Conservation (phyloP, 2,329 filamentous ascomycete genomes). For the Fusarium hostae region DNA sequence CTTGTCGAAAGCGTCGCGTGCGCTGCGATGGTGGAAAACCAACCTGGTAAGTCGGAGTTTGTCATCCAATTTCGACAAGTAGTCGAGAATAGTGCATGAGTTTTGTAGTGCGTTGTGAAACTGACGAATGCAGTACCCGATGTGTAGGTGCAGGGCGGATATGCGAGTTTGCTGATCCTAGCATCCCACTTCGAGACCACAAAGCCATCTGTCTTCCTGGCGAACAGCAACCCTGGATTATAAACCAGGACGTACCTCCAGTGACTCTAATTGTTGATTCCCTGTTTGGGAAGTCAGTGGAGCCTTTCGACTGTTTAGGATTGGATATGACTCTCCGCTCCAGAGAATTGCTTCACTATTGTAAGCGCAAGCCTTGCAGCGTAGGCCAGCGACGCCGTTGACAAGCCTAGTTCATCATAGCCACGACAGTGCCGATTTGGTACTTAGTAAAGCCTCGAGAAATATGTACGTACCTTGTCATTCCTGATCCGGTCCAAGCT, state of each 20-base stretch:
- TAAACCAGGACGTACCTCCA: background rate
- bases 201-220: constrained; percentile 32
- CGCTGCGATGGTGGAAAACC: constrained; percentile 37
- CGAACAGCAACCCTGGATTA: constrained; percentile 38
- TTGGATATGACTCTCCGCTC: constrained; percentile 41
- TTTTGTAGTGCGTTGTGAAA: background rate
- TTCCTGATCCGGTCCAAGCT: rapidly evolving
- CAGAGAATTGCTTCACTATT: constrained; percentile 40
- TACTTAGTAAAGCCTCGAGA: constrained; percentile 8
- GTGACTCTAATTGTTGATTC: background rate
- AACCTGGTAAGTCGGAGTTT: constrained; percentile 30
- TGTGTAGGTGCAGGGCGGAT: constrained; percentile 17
- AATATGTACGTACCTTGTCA: background rate
- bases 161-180: constrained; percentile 32
- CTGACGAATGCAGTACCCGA: constrained; percentile 3
- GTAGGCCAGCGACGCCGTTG: background rate
- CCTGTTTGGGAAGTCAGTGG: constrained; percentile 8
- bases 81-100: background rate
- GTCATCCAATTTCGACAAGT: background rate
- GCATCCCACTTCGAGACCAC: constrained; percentile 40
- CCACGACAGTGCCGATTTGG: constrained; percentile 1
- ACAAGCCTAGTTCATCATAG: constrained; percentile 27
- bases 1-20: constrained; percentile 37
- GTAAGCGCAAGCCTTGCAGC: constrained; percentile 10
- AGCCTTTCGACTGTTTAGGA: constrained; percentile 35